phyloP scores from a whole-genome alignment of 441 rosid genomes.

The Geranium incanum region DNA sequence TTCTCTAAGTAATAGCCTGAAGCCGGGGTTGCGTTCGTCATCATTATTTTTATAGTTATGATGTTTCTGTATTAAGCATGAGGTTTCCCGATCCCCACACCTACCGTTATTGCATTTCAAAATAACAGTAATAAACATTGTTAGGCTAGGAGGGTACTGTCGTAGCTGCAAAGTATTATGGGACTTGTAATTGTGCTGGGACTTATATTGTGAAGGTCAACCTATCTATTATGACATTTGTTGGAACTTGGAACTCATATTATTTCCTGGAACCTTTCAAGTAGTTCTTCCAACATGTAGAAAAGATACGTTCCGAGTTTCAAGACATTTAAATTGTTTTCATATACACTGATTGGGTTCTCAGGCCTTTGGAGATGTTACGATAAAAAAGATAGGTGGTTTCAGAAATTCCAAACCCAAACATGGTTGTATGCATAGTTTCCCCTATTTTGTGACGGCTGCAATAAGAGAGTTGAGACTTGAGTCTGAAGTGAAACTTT shows the following conservation, averaged over 20 bases:
- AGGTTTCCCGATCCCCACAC: not conserved
- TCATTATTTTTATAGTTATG: not conserved
- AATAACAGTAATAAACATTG: no score
- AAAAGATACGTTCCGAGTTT: not conserved
- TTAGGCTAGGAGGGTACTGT: not conserved
- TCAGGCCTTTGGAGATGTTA: not conserved
- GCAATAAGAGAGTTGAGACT: not conserved
- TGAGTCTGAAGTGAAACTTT: not conserved
- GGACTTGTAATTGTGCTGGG: not conserved
- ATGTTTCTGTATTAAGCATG: not conserved
- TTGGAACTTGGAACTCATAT: not conserved
- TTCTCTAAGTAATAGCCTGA: not conserved
- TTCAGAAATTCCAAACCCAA: not conserved
- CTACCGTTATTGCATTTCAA: not conserved
- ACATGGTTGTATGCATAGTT: not conserved
- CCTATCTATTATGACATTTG: not conserved
- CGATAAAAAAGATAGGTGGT: not conserved
- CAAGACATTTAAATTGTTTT: constrained; percentile 1
- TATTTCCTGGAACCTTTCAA: not conserved
- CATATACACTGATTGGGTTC: not conserved
- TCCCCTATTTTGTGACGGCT: not conserved
- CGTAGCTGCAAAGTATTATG: not conserved
- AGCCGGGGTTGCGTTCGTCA: not conserved
- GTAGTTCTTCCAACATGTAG: not conserved
- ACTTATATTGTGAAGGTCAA: not conserved